Evolutionary conservation across 2,329 filamentous ascomycete genomes (phyloP).

Genomic region (Colletotrichum endophyticum): DNA sequence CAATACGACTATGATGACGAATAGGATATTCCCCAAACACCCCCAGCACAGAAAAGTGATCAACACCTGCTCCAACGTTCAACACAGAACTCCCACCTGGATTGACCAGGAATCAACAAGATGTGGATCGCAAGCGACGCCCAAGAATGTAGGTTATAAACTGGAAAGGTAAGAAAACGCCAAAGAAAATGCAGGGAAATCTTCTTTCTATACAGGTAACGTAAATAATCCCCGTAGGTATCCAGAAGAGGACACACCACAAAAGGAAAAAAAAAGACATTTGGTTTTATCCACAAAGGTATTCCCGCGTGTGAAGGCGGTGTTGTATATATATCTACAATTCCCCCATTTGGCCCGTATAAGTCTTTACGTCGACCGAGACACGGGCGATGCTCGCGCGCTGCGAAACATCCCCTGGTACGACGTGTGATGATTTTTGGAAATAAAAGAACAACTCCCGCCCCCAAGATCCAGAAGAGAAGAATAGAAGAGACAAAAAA

Average conservation of each 20-base stretch:
- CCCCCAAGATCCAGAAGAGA: background rate
- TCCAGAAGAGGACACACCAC: background rate
- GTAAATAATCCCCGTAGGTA: background rate
- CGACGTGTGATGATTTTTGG: background rate
- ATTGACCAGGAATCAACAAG: background rate
- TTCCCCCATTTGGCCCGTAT: background rate
- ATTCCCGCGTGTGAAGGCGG: background rate
- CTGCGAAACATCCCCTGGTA: conserved; percentile 7
- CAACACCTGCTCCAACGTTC: background rate
- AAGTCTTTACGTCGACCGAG: background rate
- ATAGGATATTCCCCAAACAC: background rate
- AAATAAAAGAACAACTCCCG: background rate
- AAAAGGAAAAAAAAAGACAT: background rate
- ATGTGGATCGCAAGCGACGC: conserved; percentile 15
- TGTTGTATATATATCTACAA: background rate
- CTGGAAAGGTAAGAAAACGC: background rate
- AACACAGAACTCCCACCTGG: background rate
- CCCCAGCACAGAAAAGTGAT: background rate
- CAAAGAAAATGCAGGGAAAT: background rate
- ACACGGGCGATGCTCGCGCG: conserved; percentile 3
- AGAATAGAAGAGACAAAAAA: background rate
- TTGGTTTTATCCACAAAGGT: background rate
- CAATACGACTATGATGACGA: conserved; percentile 5
- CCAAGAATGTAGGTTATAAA: background rate
- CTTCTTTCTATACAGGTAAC: background rate